These are phyloP conservation scores for Cephalotrichum gorgonifer DNA, from an alignment of 2,329 filamentous ascomycete genomes.

Conservation along the genomic window DNA sequence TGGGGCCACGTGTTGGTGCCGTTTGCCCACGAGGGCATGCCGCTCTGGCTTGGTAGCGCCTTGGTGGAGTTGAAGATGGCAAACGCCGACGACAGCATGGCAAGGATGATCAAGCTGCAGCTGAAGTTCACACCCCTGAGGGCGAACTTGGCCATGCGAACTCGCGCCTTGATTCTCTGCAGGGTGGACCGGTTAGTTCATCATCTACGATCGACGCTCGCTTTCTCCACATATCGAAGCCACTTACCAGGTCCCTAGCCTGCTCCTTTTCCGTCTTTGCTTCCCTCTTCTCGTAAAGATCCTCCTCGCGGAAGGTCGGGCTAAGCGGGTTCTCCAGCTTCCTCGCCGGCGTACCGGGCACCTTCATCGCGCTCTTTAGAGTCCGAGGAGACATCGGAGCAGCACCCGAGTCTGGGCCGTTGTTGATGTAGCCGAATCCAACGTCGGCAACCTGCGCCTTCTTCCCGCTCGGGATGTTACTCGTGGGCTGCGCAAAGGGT, in stretches of 20 bases:
- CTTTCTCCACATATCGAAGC: too few species aligned
- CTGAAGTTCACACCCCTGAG: constrained; percentile 95
- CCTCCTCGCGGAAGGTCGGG: constrained; percentile 85
- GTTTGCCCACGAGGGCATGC: constrained; percentile 73
- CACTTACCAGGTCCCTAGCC: constrained; percentile 72
- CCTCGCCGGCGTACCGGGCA: constrained; percentile 70
- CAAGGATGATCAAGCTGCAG: constrained; percentile 87
- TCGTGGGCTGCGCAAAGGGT: constrained; percentile 51
- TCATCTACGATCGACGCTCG: too few species aligned
- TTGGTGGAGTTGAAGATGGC: constrained; percentile 87
- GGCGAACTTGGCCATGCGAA: constrained; percentile 87
- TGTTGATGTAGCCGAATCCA: constrained; percentile 81
- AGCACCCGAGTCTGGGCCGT: constrained; percentile 25
- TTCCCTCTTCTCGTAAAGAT: constrained; percentile 77
- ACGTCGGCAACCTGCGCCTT: constrained; percentile 73
- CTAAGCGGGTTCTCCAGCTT: constrained; percentile 69
- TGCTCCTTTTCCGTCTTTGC: constrained; percentile 75
- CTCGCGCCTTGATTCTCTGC: constrained; percentile 85
- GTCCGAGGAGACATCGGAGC: constrained; percentile 61
- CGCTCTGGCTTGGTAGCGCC: constrained; percentile 62
- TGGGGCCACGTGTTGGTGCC: constrained; percentile 83
- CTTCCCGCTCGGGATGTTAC: constrained; percentile 33
- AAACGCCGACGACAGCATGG: constrained; percentile 82
- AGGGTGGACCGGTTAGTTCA: background rate
- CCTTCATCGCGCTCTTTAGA: constrained; percentile 82